These are phyloP conservation scores for Mycena galericulata DNA, from an alignment of 768 basidiomycete genomes.

Conservation along the genomic window DNA sequence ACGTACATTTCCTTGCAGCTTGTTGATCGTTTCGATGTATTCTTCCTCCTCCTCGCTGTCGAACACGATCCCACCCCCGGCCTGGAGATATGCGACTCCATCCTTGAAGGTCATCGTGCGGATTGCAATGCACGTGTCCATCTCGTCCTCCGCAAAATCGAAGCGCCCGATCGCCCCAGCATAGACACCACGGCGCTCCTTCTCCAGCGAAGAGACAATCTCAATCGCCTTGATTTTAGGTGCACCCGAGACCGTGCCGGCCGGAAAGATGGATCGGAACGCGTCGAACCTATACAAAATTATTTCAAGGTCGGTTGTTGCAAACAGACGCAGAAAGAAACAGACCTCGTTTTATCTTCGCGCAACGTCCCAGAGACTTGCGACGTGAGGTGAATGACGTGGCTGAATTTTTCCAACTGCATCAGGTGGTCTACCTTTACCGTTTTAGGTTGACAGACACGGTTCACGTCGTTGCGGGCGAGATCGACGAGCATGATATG, in stretches of 20 bases:
- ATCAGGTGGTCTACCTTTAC: slow-evolving; percentile 97
- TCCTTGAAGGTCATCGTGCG: slow-evolving; percentile 98
- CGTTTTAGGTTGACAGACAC: slow-evolving; percentile 94
- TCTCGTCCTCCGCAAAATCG: slow-evolving; percentile 93
- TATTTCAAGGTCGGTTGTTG: no score
- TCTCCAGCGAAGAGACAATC: slow-evolving; percentile 86
- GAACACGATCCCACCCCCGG: slow-evolving; percentile 96
- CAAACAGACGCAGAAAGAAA: slow-evolving; percentile 6
- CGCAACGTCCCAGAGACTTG: slow-evolving; percentile 92
- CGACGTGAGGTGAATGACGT: slow-evolving; percentile 97
- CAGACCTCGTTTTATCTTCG: slow-evolving; percentile 84
- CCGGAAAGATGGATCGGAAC: slow-evolving; percentile 98
- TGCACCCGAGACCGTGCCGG: slow-evolving; percentile 98
- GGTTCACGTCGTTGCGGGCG: slow-evolving; percentile 97
- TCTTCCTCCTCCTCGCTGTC: slow-evolving; percentile 99
- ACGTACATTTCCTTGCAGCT: slow-evolving; percentile 86
- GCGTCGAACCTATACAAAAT: slow-evolving; percentile 95
- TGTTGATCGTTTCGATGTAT: slow-evolving; percentile 95
- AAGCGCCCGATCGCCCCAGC: slow-evolving; percentile 98
- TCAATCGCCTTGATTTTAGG: slow-evolving; percentile 99
- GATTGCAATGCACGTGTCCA: slow-evolving; percentile 99
- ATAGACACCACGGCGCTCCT: slow-evolving; percentile 92
- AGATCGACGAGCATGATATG: slow-evolving; percentile 99
- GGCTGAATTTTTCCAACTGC: slow-evolving; percentile 94
- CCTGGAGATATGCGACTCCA: slow-evolving; percentile 91